Conservation (phyloP, 257 asterid genomes). For the Leptodermis oblonga region DNA sequence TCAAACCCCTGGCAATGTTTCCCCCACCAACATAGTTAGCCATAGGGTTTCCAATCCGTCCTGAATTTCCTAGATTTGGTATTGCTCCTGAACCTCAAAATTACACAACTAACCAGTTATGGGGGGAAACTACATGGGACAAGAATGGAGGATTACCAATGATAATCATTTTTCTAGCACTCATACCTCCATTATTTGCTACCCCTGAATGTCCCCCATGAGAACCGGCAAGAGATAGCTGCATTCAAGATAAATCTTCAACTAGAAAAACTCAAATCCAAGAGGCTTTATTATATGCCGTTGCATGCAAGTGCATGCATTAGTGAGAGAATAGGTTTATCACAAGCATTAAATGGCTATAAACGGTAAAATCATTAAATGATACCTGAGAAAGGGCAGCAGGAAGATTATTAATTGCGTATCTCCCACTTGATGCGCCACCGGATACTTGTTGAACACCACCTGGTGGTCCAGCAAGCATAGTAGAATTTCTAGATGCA, state of each 20-base stretch:
- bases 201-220: slow-evolving; percentile 76
- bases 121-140: neutral
- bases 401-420: slow-evolving; percentile 57
- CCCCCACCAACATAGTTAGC: slow-evolving; percentile 67
- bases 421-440: slow-evolving; percentile 62
- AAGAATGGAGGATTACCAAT: neutral
- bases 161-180: slow-evolving; percentile 10
- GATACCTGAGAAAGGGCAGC: slow-evolving; percentile 74
- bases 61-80: slow-evolving; percentile 64
- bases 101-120: slow-evolving; percentile 28
- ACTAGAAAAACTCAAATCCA: slow-evolving; percentile 6
- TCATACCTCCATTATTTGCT: slow-evolving; percentile 68
- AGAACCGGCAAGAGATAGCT: slow-evolving; percentile 75
- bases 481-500: slow-evolving; percentile 65
- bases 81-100: slow-evolving; percentile 56
- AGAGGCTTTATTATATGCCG: neutral
- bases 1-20: slow-evolving; percentile 54
- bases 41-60: slow-evolving; percentile 56
- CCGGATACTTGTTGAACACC: slow-evolving; percentile 78
- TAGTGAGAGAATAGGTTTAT: neutral
- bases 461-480: slow-evolving; percentile 55
- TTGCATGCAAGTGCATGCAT: slow-evolving; percentile 10
- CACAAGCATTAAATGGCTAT: neutral
- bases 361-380: slow-evolving; percentile 1
- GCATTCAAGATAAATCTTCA: slow-evolving; percentile 29